Base-by-base conservation (phyloP, 225 moss, liverwort and hornwort species). In the Physcomitrellopsis africana region DNA sequence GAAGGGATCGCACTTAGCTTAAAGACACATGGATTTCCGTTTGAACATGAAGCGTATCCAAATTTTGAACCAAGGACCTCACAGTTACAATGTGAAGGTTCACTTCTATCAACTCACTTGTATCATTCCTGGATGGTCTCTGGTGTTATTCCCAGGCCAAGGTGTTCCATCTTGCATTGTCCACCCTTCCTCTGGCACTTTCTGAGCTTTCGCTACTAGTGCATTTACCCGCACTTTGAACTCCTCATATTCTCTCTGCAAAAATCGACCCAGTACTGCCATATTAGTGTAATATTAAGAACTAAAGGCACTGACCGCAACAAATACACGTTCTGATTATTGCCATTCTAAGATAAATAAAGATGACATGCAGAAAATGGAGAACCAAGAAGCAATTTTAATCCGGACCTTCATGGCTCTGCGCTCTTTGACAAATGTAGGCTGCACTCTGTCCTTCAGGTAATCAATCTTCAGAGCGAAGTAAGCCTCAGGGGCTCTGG, bases 71-170 rank as follows among this genome's bases (percentile, higher is more conserved):
- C 32, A 37, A 37, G 32, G 32, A 37, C 7, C 4, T 4, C 32
- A 37, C 32, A 37, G 32, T 0, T 37, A 37, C 32, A 7, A 37
- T 37, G 32, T 37, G 32, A 37, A 37, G 4, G 7, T 37, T 37
- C 32, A 37, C 32, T 37, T 10, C 24, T 47, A 81, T 68, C 22
- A 51, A 68, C 6, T 67, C 15, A 92, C 92, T 80, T 92, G 90
- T 65, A 92, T 92, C 92, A 92, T 92, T 72, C 86, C 88, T 74
- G 92, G 92, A 68, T 92, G 92, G 70, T 92, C 90, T 19, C 83
- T 75, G n/a, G 83, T 74, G 29, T 92, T 92, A 68, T 92, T 92
- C 65, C 88, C 90, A 53, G 88, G 90, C 92, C 92, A 92, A 55
- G 88, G 90, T 61, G 92, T 92, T 43, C 86, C 90, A 81, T 90